A percentile compares a stretch with the other conserved stretches of the same genome.
phyloP scores from a whole-genome alignment of 441 rosid species.

The Euphorbia celastroides region DNA sequence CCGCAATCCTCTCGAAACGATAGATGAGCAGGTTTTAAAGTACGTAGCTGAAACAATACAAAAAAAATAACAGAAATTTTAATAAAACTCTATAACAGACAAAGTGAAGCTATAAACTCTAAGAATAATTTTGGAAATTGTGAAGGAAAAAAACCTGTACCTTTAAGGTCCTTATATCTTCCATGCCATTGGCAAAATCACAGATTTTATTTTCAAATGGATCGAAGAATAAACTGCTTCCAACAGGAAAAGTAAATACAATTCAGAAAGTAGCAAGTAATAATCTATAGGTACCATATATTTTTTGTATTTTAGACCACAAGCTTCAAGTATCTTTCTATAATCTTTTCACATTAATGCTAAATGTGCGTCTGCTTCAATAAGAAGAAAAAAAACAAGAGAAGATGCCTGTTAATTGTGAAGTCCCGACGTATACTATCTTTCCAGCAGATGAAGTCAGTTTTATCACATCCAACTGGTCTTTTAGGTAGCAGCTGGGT shows the following conservation, averaged over 20 bases:
- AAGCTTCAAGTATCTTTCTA: background rate
- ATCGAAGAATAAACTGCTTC: conserved; percentile 72
- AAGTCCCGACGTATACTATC: conserved; percentile 79
- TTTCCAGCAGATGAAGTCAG: conserved; percentile 66
- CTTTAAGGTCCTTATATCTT: conserved; percentile 68
- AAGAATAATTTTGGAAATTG: conserved; percentile 13
- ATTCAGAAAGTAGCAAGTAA: conserved; percentile 18
- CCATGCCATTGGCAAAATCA: conserved; percentile 70
- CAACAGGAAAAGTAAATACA: conserved; percentile 21
- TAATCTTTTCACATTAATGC: background rate
- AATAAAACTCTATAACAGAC: conserved; percentile 8
- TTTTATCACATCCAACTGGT: conserved; percentile 36
- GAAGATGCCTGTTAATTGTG: conserved; percentile 74
- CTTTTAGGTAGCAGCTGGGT: conserved; percentile 24
- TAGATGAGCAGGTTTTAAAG: conserved; percentile 64
- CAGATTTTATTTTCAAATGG: conserved; percentile 58
- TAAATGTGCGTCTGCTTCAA: background rate
- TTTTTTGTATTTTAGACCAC: background rate
- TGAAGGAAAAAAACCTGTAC: conserved; percentile 33
- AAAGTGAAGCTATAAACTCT: conserved; percentile 13
- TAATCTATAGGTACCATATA: background rate
- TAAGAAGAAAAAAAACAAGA: conserved; percentile 14
- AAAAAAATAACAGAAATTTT: background rate
- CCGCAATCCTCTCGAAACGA: conserved; percentile 91
- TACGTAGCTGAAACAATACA: conserved; percentile 54